Conservation (phyloP, 148 eudicot genomes). For the Arctostaphylos glauca region DNA sequence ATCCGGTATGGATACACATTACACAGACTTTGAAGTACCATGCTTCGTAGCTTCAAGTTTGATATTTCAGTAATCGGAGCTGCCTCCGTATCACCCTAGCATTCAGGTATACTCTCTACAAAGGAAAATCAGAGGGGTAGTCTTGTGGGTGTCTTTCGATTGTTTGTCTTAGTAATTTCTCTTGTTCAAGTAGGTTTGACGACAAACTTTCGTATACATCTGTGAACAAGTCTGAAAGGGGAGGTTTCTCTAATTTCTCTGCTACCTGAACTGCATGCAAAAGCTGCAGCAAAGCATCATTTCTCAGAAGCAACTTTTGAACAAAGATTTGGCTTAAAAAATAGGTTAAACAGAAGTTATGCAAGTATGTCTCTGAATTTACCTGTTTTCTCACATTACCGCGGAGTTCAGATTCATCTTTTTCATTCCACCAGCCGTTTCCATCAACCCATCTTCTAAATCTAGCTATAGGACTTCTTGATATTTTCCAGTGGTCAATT, state of each 20-base stretch:
- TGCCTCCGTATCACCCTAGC: background rate
- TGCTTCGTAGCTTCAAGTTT: background rate
- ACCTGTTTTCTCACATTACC: conserved; percentile 52
- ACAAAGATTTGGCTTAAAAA: background rate
- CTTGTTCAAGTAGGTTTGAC: conserved; percentile 59
- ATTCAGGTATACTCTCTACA: background rate
- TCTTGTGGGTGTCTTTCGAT: conserved; percentile 54
- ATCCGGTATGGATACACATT: background rate
- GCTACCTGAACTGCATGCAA: conserved; percentile 65
- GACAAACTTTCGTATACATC: conserved; percentile 71
- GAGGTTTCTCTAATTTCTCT: conserved; percentile 62
- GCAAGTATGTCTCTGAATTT: background rate
- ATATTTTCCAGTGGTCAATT: conserved; percentile 66
- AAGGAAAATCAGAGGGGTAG: conserved; percentile 55
- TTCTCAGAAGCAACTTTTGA: background rate
- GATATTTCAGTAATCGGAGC: background rate
- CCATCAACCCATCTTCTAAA: conserved; percentile 62
- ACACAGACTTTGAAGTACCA: background rate
- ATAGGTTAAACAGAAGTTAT: background rate
- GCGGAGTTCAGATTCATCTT: conserved; percentile 51
- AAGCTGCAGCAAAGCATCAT: conserved; percentile 37
- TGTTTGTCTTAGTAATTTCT: conserved; percentile 44
- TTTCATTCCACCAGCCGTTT: conserved; percentile 76
- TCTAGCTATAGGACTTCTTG: conserved; percentile 44
- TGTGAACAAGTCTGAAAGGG: conserved; percentile 51